phyloP scores from a whole-genome alignment of 345 rosid genomes.

The Mangifera indica region DNA sequence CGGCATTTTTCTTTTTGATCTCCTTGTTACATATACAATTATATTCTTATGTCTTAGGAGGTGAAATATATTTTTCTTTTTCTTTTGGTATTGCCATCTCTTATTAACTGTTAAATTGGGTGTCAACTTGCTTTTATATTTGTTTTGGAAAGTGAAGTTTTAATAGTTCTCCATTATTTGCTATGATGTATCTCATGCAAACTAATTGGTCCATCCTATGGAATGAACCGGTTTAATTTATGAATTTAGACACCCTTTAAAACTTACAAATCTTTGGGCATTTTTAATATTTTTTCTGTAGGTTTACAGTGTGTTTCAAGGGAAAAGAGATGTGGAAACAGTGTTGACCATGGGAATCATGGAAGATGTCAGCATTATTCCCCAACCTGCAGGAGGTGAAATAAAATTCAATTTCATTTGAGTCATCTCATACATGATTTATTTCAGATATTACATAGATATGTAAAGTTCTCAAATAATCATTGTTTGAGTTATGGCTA shows the following conservation, averaged over 20 bases:
- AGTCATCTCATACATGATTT: constrained; percentile 4
- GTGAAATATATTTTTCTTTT: background rate
- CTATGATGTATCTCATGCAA: background rate
- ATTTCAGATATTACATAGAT: background rate
- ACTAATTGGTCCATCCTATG: background rate
- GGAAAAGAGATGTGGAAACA: constrained; percentile 90
- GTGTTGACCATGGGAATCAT: constrained; percentile 93
- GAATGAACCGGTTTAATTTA: background rate
- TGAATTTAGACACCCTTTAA: background rate
- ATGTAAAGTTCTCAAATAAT: background rate
- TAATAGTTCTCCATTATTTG: background rate
- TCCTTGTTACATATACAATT: background rate
- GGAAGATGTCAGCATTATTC: constrained; percentile 93
- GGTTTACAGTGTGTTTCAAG: constrained; percentile 97
- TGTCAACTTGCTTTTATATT: background rate
- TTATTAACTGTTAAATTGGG: background rate
- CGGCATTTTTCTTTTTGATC: background rate
- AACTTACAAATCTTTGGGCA: constrained; percentile 13
- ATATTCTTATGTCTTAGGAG: background rate
- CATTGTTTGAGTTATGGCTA: background rate
- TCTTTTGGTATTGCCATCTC: background rate
- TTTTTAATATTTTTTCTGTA: constrained; percentile 26
- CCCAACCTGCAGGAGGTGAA: constrained; percentile 97
- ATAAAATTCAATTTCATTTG: constrained; percentile 7
- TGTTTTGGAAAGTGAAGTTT: background rate